A percentile compares a stretch with the other conserved stretches of the same genome.
Evolutionary conservation across 2,329 filamentous ascomycete genomes (phyloP).

Genomic region (Mycogone perniciosa): DNA sequence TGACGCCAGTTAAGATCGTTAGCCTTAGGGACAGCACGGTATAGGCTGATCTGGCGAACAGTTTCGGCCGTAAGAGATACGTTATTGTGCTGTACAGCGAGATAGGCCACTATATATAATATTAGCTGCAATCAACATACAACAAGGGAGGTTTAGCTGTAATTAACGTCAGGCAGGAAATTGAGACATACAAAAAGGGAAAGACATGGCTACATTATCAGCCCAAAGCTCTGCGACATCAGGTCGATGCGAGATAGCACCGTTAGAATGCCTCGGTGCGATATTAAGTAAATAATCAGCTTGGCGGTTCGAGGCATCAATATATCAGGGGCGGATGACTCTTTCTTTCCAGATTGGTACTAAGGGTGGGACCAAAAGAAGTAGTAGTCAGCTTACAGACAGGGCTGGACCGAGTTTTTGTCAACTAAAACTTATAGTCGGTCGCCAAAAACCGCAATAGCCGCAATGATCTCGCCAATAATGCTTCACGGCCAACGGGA

Average conservation of each 20-base stretch:
- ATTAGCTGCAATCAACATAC: not conserved
- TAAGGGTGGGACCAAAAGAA: no score
- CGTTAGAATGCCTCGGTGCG: conserved; percentile 8
- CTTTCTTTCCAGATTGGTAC: no score
- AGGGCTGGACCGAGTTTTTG: no score
- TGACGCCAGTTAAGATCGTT: conserved; percentile 13
- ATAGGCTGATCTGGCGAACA: conserved; percentile 12
- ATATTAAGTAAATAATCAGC: conserved; percentile 8
- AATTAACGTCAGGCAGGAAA: no score
- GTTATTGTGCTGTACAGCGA: conserved; percentile 11
- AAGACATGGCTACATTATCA: conserved; percentile 16
- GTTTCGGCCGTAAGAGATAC: conserved; percentile 4
- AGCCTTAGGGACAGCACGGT: conserved; percentile 12
- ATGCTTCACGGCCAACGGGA: no score
- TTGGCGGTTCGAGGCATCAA: conserved; percentile 11
- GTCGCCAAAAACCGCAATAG: no score
- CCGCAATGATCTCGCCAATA: no score
- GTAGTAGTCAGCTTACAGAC: no score
- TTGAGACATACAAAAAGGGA: conserved; percentile 11
- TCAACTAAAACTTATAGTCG: no score
- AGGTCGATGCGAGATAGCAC: conserved; percentile 12
- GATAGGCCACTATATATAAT: not conserved
- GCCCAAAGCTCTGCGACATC: conserved; percentile 14
- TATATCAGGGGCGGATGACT: no score
- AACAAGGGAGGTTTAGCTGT: no score